Evolutionary conservation across 768 basidiomycete genomes (phyloP).

Genomic region (Royoungia palumana): DNA sequence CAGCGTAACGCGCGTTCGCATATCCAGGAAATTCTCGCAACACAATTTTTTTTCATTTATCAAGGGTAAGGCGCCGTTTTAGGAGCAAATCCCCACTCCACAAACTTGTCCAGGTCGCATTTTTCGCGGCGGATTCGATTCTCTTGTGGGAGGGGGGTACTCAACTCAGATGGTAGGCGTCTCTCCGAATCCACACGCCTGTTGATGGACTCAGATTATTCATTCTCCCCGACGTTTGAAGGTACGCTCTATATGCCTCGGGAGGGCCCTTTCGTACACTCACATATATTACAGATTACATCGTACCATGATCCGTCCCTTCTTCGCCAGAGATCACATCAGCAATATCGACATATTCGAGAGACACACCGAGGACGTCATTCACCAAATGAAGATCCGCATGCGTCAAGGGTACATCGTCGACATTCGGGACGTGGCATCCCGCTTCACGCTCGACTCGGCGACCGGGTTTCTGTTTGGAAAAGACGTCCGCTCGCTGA

Average conservation of each 20-base stretch:
- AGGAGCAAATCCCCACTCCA: conserved; percentile 4
- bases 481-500: conserved; percentile 34
- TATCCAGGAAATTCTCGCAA: conserved; percentile 29
- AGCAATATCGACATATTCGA: conserved; percentile 41
- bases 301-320: conserved; percentile 41
- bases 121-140: conserved; percentile 20
- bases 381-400: conserved; percentile 32
- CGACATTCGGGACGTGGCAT: conserved; percentile 43
- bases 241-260: conserved; percentile 21
- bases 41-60: conserved; percentile 35
- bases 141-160: conserved; percentile 37
- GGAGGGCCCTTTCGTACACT: neutral
- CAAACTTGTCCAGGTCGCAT: conserved; percentile 19
- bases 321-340: conserved; percentile 39
- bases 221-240: conserved; percentile 35
- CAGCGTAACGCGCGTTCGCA: neutral
- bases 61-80: conserved; percentile 33
- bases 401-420: conserved; percentile 36
- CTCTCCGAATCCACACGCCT: neutral
- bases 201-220: too few relatives aligned
- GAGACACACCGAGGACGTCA: conserved; percentile 31
- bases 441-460: conserved; percentile 54
- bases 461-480: conserved; percentile 58
- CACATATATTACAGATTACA: conserved; percentile 32
- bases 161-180: conserved; percentile 38